A percentile compares a stretch with the other conserved stretches of the same genome.
Conservation (phyloP, 2,329 filamentous ascomycete genomes). For the Neophaeococcomyces aloes region DNA sequence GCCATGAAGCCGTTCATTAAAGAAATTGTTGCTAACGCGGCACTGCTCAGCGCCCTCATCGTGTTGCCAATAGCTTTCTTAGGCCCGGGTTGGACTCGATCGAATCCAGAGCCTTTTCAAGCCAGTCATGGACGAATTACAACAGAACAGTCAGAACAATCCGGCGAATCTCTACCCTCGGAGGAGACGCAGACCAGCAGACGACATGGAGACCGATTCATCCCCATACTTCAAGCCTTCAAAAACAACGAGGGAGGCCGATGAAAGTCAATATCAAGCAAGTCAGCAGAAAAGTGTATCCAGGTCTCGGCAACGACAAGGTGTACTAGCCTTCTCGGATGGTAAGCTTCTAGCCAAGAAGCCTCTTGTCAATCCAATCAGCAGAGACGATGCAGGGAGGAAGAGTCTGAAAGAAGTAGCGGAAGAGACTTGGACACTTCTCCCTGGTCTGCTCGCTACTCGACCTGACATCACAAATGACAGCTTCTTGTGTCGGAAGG, state of each 20-base stretch:
- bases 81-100: conserved; percentile 4
- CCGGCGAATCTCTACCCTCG: conserved; percentile 1
- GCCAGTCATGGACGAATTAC: not conserved
- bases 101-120: not conserved
- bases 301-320: conserved; percentile 1
- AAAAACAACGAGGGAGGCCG: not conserved
- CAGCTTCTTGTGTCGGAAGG: conserved; percentile 32
- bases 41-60: conserved; percentile 2
- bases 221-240: conserved; percentile 9
- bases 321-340: conserved; percentile 2
- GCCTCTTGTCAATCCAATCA: conserved; percentile 9
- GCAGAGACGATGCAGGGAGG: conserved; percentile 11
- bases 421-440: conserved; percentile 37
- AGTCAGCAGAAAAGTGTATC: not conserved
- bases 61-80: conserved; percentile 8
- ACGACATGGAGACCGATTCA: conserved; percentile 23
- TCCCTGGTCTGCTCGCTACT: conserved; percentile 39
- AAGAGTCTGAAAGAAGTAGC: conserved; percentile 34
- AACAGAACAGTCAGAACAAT: not conserved
- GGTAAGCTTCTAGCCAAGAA: conserved; percentile 7
- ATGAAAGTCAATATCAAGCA: conserved; percentile 3
- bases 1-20: conserved; percentile 8
- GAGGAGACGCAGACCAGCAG: conserved; percentile 1
- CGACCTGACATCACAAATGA: conserved; percentile 32
- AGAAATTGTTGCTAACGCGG: conserved; percentile 6